phyloP scores from a whole-genome alignment of 208 protist genomes.

The Trypanosoma mega region DNA sequence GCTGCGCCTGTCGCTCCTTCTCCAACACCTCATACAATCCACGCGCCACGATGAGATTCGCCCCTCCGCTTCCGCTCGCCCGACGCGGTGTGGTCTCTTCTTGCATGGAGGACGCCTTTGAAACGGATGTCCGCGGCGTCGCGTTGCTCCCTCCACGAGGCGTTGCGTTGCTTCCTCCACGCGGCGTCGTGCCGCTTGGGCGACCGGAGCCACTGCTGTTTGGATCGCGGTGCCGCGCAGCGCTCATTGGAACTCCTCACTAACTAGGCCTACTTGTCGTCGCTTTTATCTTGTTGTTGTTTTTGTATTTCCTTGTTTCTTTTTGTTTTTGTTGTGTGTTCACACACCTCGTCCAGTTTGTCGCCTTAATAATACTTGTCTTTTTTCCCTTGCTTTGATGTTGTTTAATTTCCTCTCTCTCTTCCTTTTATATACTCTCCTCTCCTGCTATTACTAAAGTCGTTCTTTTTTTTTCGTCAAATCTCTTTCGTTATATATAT shows the following conservation, averaged over 20 bases:
- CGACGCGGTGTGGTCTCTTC: neutral
- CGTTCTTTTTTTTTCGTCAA: neutral
- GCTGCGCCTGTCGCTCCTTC: constrained; percentile 33
- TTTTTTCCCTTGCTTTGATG: constrained; percentile 3
- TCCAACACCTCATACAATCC: constrained; percentile 73
- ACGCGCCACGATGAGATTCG: constrained; percentile 63
- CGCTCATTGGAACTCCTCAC: neutral
- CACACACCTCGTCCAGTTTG: neutral
- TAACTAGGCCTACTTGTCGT: neutral
- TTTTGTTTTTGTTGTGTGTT: neutral
- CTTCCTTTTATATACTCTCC: neutral
- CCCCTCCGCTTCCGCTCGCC: neutral
- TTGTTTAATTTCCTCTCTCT: too few relatives aligned
- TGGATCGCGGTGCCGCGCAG: neutral
- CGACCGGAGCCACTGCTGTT: neutral
- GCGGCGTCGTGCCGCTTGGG: neutral
- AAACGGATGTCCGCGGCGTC: neutral
- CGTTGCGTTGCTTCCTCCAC: neutral
- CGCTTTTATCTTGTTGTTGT: neutral
- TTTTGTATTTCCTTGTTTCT: constrained; percentile 1
- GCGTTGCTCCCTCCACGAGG: constrained; percentile 3
- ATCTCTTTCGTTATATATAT: neutral
- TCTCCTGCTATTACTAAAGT: neutral
- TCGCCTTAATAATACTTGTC: too few relatives aligned
- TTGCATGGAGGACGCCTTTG: neutral